These are phyloP conservation scores for Pseudogymnoascus sp. DNA, from an alignment of 2,329 filamentous ascomycete genomes.

Conservation along the genomic window DNA sequence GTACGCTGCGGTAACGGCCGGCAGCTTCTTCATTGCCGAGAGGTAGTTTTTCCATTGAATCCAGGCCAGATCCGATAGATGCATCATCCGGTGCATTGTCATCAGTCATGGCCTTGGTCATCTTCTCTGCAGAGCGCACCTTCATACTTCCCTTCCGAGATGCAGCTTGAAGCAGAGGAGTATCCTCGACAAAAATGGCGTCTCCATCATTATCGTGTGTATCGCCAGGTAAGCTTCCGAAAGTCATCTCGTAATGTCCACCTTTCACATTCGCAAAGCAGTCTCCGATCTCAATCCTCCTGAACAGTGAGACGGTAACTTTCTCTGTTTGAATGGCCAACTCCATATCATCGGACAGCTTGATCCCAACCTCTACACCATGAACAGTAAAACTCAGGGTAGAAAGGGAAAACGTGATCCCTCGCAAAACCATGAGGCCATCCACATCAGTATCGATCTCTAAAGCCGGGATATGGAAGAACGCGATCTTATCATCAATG, in stretches of 20 bases:
- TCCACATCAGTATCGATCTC: constrained; percentile 48
- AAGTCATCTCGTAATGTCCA: constrained; percentile 43
- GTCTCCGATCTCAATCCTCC: constrained; percentile 43
- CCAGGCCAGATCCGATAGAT: constrained; percentile 31
- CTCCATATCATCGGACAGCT: constrained; percentile 45
- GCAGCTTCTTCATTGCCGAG: constrained; percentile 38
- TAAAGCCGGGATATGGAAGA: constrained; percentile 36
- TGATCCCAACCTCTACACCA: constrained; percentile 46
- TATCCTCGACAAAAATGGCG: constrained; percentile 36
- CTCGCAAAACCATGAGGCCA: constrained; percentile 45
- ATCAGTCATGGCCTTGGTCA: constrained; percentile 32
- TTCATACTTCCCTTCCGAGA: constrained; percentile 24
- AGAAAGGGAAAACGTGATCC: constrained; percentile 43
- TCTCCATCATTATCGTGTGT: constrained; percentile 33
- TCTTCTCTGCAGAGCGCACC: constrained; percentile 19
- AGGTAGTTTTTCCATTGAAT: constrained; percentile 35
- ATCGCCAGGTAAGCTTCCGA: constrained; percentile 33
- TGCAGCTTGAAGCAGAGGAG: constrained; percentile 39
- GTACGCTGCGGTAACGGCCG: constrained; percentile 34
- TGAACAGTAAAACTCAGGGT: constrained; percentile 43
- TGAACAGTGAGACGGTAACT: constrained; percentile 40
- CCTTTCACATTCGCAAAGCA: constrained; percentile 49
- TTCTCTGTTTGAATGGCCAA: constrained; percentile 43
- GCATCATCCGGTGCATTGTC: constrained; percentile 32
- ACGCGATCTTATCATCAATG: constrained; percentile 42